Conservation (phyloP, 106 monocot species). For the Iris macrosiphon region DNA sequence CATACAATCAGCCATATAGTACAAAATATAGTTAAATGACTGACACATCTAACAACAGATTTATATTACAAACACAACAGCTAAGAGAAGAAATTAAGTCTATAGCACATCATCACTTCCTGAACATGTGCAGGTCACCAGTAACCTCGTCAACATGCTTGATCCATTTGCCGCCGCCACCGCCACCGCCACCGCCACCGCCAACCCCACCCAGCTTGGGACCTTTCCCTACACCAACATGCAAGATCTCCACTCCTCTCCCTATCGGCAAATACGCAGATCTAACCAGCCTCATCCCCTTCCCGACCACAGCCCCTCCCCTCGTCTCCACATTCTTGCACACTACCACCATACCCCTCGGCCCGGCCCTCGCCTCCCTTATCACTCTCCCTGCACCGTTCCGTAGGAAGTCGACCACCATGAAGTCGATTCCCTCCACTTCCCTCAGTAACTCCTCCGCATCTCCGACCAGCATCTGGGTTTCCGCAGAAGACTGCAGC, state of each 20-base stretch:
- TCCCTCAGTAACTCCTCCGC: conserved; percentile 30
- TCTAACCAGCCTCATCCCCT: conserved; percentile 67
- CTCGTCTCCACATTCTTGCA: conserved; percentile 19
- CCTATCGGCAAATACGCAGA: conserved; percentile 59
- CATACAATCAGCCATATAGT: too few species aligned
- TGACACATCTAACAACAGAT: too few species aligned
- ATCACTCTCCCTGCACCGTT: conserved; percentile 41
- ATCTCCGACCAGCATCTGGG: conserved; percentile 19
- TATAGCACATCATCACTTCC: conserved; percentile 36
- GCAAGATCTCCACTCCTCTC: conserved; percentile 65
- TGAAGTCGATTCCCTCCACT: conserved; percentile 49
- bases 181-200: conserved; percentile 1
- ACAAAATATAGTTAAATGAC: too few species aligned
- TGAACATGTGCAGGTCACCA: conserved; percentile 79
- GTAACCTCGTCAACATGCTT: conserved; percentile 47
- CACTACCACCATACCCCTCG: conserved; percentile 72
- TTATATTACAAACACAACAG: too few species aligned
- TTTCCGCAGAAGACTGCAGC: neutral
- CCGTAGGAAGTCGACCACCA: conserved; percentile 68
- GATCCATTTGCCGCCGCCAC: conserved; percentile 42
- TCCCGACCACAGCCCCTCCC: conserved; percentile 1
- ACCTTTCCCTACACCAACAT: conserved; percentile 78
- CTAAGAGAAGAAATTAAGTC: too few species aligned
- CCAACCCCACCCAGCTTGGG: conserved; percentile 32
- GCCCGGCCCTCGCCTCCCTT: conserved; percentile 40